Conservation (phyloP, 768 basidiomycete species). For the Phlebiopsis flavidoalba region DNA sequence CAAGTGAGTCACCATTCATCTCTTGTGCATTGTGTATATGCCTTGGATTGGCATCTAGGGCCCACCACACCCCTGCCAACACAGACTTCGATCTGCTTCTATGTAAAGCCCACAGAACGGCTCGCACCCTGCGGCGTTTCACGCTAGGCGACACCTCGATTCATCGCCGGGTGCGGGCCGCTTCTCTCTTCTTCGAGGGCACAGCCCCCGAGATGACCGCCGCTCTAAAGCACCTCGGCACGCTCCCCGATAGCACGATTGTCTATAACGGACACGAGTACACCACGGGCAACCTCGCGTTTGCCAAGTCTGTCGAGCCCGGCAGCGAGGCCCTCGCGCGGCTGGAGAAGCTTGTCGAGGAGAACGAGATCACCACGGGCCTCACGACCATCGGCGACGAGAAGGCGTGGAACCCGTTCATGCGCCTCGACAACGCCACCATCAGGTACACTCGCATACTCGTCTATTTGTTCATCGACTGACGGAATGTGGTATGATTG, state of each 20-base stretch:
- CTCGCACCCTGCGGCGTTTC: constrained; percentile 71
- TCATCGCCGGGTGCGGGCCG: constrained; percentile 85
- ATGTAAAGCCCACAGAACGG: constrained; percentile 47
- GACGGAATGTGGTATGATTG: background rate
- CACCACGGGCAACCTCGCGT: constrained; percentile 67
- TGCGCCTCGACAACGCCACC: constrained; percentile 63
- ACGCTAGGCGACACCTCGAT: constrained; percentile 97
- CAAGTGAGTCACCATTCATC: constrained; percentile 35
- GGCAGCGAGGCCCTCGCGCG: constrained; percentile 56
- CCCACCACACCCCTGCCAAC: constrained; percentile 95
- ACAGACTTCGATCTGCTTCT: constrained; percentile 92
- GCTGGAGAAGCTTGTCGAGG: constrained; percentile 51
- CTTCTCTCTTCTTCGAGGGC: constrained; percentile 97
- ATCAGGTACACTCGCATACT: constrained; percentile 49
- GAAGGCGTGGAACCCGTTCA: constrained; percentile 94
- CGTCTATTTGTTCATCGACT: background rate
- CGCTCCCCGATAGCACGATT: constrained; percentile 73
- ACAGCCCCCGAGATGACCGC: constrained; percentile 73
- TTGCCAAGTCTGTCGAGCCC: constrained; percentile 61
- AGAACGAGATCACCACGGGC: constrained; percentile 67
- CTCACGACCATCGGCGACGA: constrained; percentile 89
- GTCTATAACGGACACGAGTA: constrained; percentile 94
- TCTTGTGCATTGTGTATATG: background rate
- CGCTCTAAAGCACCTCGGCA: constrained; percentile 64
- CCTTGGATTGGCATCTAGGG: constrained; percentile 40